Evolutionary conservation across 257 asterid species (phyloP).

Genomic region (Anisodus tanguticus): DNA sequence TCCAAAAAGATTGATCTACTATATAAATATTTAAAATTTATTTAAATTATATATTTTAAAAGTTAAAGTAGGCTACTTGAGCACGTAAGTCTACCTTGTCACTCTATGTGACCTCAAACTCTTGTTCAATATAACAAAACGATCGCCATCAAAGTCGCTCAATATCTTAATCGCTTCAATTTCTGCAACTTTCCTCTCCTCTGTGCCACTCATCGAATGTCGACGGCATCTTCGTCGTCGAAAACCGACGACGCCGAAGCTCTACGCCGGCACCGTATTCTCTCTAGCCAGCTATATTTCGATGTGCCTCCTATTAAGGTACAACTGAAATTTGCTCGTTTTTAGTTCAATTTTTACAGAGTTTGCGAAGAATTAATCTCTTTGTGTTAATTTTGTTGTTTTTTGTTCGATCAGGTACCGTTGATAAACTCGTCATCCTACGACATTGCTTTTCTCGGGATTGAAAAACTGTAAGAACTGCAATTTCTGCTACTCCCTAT

Average conservation of each 20-base stretch:
- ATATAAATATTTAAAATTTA: too few species aligned
- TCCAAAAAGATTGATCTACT: too few species aligned
- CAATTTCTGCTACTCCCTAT: not conserved
- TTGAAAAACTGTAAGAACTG: constrained; percentile 77
- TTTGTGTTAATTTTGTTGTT: not conserved
- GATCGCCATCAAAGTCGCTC: constrained; percentile 38
- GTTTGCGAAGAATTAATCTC: not conserved
- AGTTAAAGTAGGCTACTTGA: too few species aligned
- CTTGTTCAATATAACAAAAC: not conserved
- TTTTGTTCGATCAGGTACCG: constrained; percentile 63
- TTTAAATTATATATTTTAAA: too few species aligned
- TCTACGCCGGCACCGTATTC: constrained; percentile 62
- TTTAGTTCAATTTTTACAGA: not conserved
- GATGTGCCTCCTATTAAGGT: constrained; percentile 78
- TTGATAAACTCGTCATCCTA: constrained; percentile 79
- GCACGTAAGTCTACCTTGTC: not conserved
- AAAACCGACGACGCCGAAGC: constrained; percentile 49
- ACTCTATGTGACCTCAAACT: not conserved
- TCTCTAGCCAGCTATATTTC: constrained; percentile 84
- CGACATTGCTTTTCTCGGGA: constrained; percentile 80
- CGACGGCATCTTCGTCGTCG: constrained; percentile 40
- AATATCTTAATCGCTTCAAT: constrained; percentile 26
- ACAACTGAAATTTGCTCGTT: not conserved
- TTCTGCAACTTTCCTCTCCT: constrained; percentile 1
- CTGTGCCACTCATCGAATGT: constrained; percentile 38